Percentiles rank a stretch among this genome's conserved stretches.
Conservation (phyloP, 116 monocot species). For the Posidonia oceanica region DNA sequence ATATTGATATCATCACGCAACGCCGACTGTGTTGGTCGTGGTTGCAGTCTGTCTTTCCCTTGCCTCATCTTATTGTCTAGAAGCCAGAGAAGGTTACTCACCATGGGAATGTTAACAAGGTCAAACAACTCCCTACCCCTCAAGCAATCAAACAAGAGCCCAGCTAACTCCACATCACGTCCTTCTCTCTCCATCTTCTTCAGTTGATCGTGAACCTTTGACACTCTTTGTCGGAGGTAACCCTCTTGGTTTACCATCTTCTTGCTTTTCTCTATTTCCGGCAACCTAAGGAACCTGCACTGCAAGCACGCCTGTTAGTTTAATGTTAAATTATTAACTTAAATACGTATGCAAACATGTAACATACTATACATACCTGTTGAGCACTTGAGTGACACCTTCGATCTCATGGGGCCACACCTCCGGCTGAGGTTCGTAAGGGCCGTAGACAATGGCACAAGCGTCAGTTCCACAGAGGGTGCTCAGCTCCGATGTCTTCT, state of each 20-base stretch:
- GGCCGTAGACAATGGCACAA: conserved; percentile 22
- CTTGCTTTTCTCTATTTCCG: conserved; percentile 35
- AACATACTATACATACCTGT: not conserved
- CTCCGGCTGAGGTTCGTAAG: conserved; percentile 13
- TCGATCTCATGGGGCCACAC: conserved; percentile 18
- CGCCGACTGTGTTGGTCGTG: not conserved
- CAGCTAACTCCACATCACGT: not conserved
- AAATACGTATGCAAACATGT: no score
- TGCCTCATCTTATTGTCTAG: not conserved
- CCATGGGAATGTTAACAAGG: not conserved
- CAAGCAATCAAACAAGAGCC: conserved; percentile 7
- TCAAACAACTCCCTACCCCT: conserved; percentile 1
- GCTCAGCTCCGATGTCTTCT: conserved; percentile 30
- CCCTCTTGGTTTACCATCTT: conserved; percentile 31
- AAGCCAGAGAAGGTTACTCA: not conserved
- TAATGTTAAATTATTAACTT: no score
- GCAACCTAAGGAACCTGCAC: conserved; percentile 14
- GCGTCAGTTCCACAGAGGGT: conserved; percentile 20
- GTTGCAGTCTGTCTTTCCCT: not conserved
- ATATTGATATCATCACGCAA: not conserved
- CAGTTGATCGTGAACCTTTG: conserved; percentile 6
- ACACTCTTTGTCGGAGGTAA: conserved; percentile 9
- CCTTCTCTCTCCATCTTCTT: conserved; percentile 1
- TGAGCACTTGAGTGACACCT: conserved; percentile 13
- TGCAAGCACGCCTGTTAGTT: no score